Percentiles rank a stretch among this genome's conserved stretches.
Conservation (phyloP, 2,329 filamentous ascomycete species). For the Mollisiaceae sp. region DNA sequence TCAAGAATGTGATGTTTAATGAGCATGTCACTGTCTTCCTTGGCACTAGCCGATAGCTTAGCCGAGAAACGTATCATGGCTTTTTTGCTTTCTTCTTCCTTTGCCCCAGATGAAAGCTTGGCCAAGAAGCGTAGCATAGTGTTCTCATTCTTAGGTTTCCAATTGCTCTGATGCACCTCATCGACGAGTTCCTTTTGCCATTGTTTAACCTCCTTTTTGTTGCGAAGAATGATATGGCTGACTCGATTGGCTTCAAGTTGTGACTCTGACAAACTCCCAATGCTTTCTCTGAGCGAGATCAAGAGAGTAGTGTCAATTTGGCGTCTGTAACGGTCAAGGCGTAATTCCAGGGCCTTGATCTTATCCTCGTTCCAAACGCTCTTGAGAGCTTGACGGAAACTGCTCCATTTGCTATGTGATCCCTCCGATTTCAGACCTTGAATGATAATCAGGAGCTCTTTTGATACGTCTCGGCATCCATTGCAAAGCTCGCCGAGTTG, state of each 20-base stretch:
- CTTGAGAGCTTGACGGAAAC: slow-evolving; percentile 31
- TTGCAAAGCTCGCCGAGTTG: slow-evolving; percentile 13
- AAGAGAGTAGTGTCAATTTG: slow-evolving; percentile 18
- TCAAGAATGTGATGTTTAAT: slow-evolving; percentile 4
- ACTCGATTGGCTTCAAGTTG: too few relatives aligned
- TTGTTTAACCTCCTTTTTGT: neutral
- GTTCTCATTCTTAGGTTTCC: neutral
- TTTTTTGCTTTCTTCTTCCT: too few relatives aligned
- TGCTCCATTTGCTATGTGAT: slow-evolving; percentile 29
- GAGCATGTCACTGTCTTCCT: neutral
- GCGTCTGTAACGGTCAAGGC: slow-evolving; percentile 19
- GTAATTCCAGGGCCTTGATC: slow-evolving; percentile 20
- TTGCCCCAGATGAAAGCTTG: too few relatives aligned
- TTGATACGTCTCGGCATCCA: slow-evolving; percentile 14
- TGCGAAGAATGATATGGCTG: too few relatives aligned
- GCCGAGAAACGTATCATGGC: neutral
- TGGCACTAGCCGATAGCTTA: slow-evolving; percentile 4
- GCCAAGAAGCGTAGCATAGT: too few relatives aligned
- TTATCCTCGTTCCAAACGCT: slow-evolving; percentile 31
- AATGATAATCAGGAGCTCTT: slow-evolving; percentile 16
- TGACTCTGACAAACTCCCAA: neutral
- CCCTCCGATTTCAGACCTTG: slow-evolving; percentile 21
- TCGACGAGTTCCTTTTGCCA: neutral
- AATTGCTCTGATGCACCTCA: neutral
- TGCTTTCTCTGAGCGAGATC: slow-evolving; percentile 13